Evolutionary conservation across 1,284 basidiomycete species (phyloP).

Genomic region (Moniliella sp.): DNA sequence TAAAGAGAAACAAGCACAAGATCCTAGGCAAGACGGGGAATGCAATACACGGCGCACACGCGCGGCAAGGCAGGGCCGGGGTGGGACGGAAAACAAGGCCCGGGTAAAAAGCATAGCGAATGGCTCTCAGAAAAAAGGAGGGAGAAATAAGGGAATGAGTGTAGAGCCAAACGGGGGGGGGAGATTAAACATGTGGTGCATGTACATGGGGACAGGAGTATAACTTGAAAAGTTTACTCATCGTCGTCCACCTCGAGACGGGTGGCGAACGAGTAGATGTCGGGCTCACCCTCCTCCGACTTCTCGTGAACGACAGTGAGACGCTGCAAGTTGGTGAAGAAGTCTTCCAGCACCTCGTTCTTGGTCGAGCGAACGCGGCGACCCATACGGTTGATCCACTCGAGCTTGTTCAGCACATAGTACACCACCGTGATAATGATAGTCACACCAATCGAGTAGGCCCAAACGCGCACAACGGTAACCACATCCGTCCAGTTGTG

Average conservation of each 20-base stretch:
- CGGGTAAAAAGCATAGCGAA: no score
- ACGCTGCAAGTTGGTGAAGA: conserved; percentile 38
- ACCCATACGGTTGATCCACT: conserved; percentile 39
- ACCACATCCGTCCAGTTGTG: conserved; percentile 40
- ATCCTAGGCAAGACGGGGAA: no score
- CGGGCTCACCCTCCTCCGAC: conserved; percentile 16
- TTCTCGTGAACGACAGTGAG: conserved; percentile 40
- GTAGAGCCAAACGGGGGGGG: no score
- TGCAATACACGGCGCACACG: no score
- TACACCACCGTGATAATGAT: conserved; percentile 38
- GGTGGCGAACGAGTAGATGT: conserved; percentile 29
- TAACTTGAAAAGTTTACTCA: no score
- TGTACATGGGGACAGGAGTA: no score
- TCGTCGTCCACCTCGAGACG: conserved; percentile 32
- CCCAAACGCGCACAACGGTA: conserved; percentile 41
- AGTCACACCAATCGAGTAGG: conserved; percentile 40
- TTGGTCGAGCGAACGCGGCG: conserved; percentile 36
- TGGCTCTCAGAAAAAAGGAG: no score
- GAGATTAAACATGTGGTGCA: no score
- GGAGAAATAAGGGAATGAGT: no score
- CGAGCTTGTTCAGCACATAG: conserved; percentile 36
- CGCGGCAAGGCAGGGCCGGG: no score
- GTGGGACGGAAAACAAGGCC: no score
- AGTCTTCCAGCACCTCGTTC: conserved; percentile 39
- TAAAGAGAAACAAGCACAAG: no score